Percentiles rank a stretch among this genome's conserved stretches.
Evolutionary conservation across 495 filamentous ascomycete species (phyloP).

Genomic region (Penicillium lagena): DNA sequence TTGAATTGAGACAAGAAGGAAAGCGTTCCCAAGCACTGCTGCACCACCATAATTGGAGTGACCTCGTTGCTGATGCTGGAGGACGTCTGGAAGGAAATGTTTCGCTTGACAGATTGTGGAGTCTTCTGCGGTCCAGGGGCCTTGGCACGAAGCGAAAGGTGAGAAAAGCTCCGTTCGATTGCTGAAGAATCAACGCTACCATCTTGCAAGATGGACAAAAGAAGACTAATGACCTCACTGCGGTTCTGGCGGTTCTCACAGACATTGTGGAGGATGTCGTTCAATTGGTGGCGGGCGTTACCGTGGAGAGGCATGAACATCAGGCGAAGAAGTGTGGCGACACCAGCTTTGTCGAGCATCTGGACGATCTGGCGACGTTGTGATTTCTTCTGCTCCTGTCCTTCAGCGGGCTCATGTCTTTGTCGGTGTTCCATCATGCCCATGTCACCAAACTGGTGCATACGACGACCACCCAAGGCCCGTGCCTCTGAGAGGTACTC

Average conservation of each 20-base stretch:
- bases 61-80: conserved; percentile 62
- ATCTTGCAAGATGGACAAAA: conserved; percentile 94
- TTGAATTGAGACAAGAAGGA: conserved; percentile 77
- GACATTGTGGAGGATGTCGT: conserved; percentile 78
- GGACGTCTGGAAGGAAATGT: conserved; percentile 49
- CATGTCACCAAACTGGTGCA: conserved; percentile 55
- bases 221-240: conserved; percentile 85
- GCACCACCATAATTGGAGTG: conserved; percentile 89
- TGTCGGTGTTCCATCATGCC: conserved; percentile 36
- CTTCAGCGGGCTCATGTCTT: conserved; percentile 35
- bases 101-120: conserved; percentile 69
- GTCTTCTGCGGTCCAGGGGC: conserved; percentile 71
- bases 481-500: conserved; percentile 83
- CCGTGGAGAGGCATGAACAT: conserved; percentile 95
- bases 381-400: conserved; percentile 55
- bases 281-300: conserved; percentile 70
- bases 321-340: conserved; percentile 87
- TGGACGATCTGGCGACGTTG: conserved; percentile 78
- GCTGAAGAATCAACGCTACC: conserved; percentile 88
- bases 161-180: conserved; percentile 90
- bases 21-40: conserved; percentile 83
- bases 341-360: conserved; percentile 92
- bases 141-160: conserved; percentile 86
- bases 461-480: conserved; percentile 55
- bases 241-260: conserved; percentile 93